Evolutionary conservation across 2,329 filamentous ascomycete species (phyloP).

Genomic region (Pleoardoris graminearum): DNA sequence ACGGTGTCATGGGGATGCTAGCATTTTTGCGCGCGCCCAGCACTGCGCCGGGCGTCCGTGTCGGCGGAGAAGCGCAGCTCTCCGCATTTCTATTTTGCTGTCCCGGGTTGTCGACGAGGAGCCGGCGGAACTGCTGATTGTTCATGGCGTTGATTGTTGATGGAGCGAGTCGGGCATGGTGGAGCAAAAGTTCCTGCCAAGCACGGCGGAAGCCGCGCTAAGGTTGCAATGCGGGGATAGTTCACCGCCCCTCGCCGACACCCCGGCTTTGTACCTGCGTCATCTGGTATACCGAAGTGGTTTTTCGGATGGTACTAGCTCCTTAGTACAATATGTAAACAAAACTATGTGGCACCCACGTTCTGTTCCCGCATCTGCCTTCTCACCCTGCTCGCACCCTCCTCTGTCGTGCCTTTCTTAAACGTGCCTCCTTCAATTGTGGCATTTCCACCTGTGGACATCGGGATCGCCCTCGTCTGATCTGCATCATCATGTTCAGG

Average conservation of each 20-base stretch:
- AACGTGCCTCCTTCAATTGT: background rate
- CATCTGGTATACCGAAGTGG: background rate
- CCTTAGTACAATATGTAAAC: background rate
- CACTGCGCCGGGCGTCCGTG: slow-evolving; percentile 48
- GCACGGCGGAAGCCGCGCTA: slow-evolving; percentile 4
- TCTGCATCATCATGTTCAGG: slow-evolving; percentile 23
- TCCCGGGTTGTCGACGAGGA: slow-evolving; percentile 64
- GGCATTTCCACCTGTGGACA: no score
- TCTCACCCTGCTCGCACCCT: no score
- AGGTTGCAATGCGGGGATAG: background rate
- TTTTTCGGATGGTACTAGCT: no score
- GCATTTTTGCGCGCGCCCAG: slow-evolving; percentile 78
- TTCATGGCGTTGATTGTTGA: slow-evolving; percentile 66
- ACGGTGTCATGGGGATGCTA: slow-evolving; percentile 95
- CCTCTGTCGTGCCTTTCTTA: no score
- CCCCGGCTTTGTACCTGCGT: background rate
- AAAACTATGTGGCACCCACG: no score
- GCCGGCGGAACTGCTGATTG: slow-evolving; percentile 88
- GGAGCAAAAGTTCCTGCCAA: slow-evolving; percentile 10
- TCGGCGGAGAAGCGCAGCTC: slow-evolving; percentile 27
- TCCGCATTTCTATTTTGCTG: slow-evolving; percentile 40
- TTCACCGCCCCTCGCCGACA: background rate
- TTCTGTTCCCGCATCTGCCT: no score
- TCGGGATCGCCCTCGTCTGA: no score
- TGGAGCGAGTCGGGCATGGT: background rate